Conservation (phyloP, 305 asterid genomes). For the Solanum hybrid region DNA sequence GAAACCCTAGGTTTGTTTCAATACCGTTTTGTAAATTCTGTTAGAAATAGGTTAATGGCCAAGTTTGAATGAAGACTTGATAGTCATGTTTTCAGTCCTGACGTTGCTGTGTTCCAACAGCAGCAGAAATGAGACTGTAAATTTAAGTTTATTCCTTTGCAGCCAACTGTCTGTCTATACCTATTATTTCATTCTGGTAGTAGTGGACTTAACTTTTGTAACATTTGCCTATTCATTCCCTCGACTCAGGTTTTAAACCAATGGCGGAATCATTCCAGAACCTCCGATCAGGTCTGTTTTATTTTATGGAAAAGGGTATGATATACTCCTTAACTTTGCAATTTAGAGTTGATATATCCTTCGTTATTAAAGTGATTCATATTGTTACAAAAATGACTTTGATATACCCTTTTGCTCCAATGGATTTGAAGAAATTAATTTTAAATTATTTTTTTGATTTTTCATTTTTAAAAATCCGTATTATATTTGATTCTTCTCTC, state of each 20-base stretch:
- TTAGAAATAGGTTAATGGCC: background rate
- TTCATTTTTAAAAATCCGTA: background rate
- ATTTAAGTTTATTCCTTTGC: background rate
- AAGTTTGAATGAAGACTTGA: background rate
- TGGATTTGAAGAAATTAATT: background rate
- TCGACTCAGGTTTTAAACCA: background rate
- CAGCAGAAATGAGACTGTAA: background rate
- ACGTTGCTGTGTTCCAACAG: background rate
- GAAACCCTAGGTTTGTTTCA: slow-evolving; percentile 18
- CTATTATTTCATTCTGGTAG: background rate
- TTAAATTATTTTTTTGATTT: background rate
- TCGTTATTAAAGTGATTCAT: background rate
- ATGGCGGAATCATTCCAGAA: background rate
- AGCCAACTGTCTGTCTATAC: background rate
- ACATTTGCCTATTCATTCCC: background rate
- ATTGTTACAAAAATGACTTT: background rate
- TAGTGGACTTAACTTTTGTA: background rate
- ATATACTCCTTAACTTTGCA: background rate
- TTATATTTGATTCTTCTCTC: background rate
- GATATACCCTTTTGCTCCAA: background rate
- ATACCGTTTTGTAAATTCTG: background rate
- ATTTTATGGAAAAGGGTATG: background rate
- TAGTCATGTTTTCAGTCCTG: background rate
- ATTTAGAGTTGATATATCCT: background rate
- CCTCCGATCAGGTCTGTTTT: background rate